Base-by-base conservation (phyloP, 306 rosid species). In the Lathyrus sativus region DNA sequence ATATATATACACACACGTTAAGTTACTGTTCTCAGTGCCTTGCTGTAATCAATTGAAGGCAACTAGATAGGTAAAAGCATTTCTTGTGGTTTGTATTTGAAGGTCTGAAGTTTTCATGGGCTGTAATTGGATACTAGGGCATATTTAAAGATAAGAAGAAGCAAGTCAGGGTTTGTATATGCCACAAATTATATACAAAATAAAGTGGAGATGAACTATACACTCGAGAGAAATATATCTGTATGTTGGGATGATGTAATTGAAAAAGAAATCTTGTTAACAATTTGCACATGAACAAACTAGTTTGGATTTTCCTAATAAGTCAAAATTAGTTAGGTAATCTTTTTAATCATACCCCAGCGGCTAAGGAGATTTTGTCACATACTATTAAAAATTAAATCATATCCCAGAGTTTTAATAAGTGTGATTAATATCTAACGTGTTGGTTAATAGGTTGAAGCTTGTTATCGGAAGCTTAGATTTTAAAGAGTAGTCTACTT, bases 181-280 rank as follows among this genome's bases (percentile, higher is more conserved):
- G 43, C 68, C 81, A 76, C 81, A 80, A 29, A 71, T 65, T 41
- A 6, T 28, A 31, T 22, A 12, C 12, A 10, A 75, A 59, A 72
- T 70, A 51, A 13, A 22, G 9, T 61, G 53, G 38, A 44, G 14
- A 44, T 73, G 41, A 80, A 54, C 45, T 63, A 71, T 53, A 64
- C 68, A 62, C 6, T 60, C 2, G 14, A 37, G 31, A 53, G 51
- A 59, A 65, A 22, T 31, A 15, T 75, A 50, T 73, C 38, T 22
- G 17, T 33, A 70, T 51, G 50, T 7, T 76, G 84, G 72, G 58
- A 74, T 76, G 80, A 71, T 77, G 85, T 76, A 76, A 81, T 65
- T 74, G 59, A 79, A 68, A 68, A 68, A 38, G 63, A 73, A 75
- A 65, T 41, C 62, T 65, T 57, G 58, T 55, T 65, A 15, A 61